Conservation (phyloP, 1,284 basidiomycete genomes). For the Xerocomus amazonicus region DNA sequence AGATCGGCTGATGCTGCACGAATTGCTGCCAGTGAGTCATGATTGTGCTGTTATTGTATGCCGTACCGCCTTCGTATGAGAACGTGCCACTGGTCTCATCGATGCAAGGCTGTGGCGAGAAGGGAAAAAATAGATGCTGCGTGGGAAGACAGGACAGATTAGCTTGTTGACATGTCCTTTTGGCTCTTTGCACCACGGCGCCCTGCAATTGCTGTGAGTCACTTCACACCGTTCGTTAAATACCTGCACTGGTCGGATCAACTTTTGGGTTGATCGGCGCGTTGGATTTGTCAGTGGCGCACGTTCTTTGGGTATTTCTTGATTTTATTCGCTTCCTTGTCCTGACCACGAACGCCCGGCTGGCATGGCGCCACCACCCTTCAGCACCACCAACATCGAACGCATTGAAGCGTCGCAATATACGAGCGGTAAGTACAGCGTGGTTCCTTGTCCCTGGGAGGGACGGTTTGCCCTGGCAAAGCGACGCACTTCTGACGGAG, state of each 20-base stretch:
- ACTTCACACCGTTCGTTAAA: neutral
- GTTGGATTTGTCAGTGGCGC: neutral
- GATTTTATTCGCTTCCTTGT: neutral
- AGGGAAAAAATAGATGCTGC: neutral
- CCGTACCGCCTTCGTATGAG: neutral
- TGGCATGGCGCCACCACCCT: slow-evolving; percentile 9
- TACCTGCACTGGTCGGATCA: slow-evolving; percentile 11
- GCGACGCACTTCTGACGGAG: neutral
- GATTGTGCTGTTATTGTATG: slow-evolving; percentile 6
- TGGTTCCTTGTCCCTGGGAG: neutral
- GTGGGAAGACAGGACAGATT: slow-evolving; percentile 8
- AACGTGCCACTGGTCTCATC: neutral
- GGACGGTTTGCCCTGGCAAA: neutral
- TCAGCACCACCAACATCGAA: neutral
- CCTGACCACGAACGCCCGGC: neutral
- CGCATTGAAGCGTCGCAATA: slow-evolving; percentile 22
- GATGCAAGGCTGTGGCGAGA: slow-evolving; percentile 13
- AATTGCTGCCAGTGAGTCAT: slow-evolving; percentile 14
- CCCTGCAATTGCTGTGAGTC: neutral
- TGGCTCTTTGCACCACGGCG: neutral
- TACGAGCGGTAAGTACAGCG: slow-evolving; percentile 21
- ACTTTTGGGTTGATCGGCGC: slow-evolving; percentile 3
- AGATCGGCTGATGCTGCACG: neutral
- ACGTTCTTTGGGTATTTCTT: neutral
- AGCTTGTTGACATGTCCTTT: neutral